A percentile compares a stretch with the other conserved stretches of the same genome.
Conservation (phyloP, 106 monocot species). For the Vanilla planifolia region DNA sequence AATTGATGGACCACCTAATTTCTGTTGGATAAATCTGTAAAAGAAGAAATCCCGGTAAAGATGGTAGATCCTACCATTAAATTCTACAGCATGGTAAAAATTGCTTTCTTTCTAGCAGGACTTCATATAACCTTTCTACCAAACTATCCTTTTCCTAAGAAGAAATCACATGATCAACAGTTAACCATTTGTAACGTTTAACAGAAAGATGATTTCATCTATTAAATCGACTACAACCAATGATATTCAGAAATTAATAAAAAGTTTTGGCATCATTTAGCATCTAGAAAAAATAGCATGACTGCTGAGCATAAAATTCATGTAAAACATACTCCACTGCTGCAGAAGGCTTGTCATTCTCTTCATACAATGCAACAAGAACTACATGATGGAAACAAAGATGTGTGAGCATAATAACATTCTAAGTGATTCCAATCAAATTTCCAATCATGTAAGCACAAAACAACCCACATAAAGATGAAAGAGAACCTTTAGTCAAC, state of each 20-base stretch:
- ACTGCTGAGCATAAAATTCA: not conserved
- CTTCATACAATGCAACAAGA: conserved; percentile 85
- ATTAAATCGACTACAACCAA: not conserved
- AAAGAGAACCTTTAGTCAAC: conserved; percentile 81
- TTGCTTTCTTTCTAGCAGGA: not conserved
- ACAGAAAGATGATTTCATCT: not conserved
- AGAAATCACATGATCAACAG: not conserved
- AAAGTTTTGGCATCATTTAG: not conserved
- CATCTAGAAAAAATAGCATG: not conserved
- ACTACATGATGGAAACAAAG: conserved; percentile 31
- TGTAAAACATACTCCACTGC: conserved; percentile 73
- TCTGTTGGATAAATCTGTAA: conserved; percentile 74
- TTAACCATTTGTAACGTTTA: not conserved
- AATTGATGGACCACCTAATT: conserved; percentile 76
- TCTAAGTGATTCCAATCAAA: not conserved
- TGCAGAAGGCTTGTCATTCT: conserved; percentile 72
- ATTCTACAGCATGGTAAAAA: not conserved
- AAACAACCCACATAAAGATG: conserved; percentile 1
- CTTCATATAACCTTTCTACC: not conserved
- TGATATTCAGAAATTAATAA: not conserved
- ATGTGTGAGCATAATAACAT: not conserved
- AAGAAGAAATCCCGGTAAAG: not conserved
- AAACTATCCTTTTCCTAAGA: not conserved
- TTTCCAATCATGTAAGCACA: not conserved
- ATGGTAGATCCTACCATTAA: not conserved